phyloP scores from a whole-genome alignment of 495 filamentous ascomycete species.

The Hypoxylon cercidicola region DNA sequence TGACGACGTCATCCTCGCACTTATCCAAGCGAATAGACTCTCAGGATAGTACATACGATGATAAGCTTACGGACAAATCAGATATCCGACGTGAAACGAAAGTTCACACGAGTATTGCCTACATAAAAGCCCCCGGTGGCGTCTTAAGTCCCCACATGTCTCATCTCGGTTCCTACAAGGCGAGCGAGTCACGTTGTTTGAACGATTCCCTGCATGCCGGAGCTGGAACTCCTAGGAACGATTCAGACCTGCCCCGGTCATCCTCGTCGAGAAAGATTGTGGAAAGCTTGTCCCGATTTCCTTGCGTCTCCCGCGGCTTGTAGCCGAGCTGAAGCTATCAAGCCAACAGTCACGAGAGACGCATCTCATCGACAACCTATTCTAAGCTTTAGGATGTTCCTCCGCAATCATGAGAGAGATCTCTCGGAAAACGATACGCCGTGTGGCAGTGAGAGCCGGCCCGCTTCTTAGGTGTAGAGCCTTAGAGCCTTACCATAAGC shows the following conservation, averaged over 20 bases:
- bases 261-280: constrained; percentile 2
- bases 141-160: constrained; percentile 28
- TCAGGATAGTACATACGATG: constrained; percentile 12
- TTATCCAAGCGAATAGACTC: background rate
- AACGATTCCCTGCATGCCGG: background rate
- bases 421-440: background rate
- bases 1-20: constrained; percentile 7
- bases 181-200: constrained; percentile 19
- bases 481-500: background rate
- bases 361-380: constrained; percentile 4
- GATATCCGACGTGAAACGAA: constrained; percentile 23
- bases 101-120: constrained; percentile 17
- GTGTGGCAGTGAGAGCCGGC: constrained; percentile 9
- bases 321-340: constrained; percentile 8
- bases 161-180: constrained; percentile 27
- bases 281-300: constrained; percentile 3
- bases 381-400: background rate
- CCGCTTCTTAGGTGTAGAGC: constrained; percentile 16
- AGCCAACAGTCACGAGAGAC: background rate
- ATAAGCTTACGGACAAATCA: constrained; percentile 37
- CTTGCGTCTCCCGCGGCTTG: background rate
- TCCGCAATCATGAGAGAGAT: constrained; percentile 1
- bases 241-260: background rate
- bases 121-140: constrained; percentile 15
- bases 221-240: constrained; percentile 15